Base-by-base conservation (phyloP, 345 rosid species). In the Heritiera littoralis region DNA sequence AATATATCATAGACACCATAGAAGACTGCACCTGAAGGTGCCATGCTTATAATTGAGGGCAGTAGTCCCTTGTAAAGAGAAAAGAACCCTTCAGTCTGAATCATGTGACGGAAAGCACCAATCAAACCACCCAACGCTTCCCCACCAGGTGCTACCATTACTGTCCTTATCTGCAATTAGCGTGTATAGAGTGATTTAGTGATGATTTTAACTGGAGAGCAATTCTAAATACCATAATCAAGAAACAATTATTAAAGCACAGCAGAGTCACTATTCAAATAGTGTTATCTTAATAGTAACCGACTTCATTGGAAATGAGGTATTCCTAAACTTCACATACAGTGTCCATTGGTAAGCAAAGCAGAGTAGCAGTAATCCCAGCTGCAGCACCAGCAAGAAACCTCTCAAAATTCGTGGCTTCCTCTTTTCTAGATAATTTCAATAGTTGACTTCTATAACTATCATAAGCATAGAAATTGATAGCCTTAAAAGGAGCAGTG, bases 311-410 rank as follows among this genome's bases (percentile, higher is more conserved):
- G 5, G 77, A 58, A 56, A 58, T 17, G 54, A 43, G 63, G 32
- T 43, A 51, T 12, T 55, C 49, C 17, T 35, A 20, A 80, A 67
- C 65, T 73, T 49, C n/a, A 86, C 93, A 2, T 93, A 95, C 99
- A 13, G 98, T 95, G 81, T 95, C 99, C 86, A 95, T 86, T 1
- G 99, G 99, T 83, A 93, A 88, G 90, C 99, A 93, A 76, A 95
- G 90, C 66, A 91, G 83, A 79, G 90, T 86, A 51, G 99, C 99
- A 72, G 99, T 95, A 68, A 95, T 86, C 84, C 98, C 99, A 80
- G 99, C 97, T 0, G 95, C 90, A 77, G 98, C 99, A 71, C 99
- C 98, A 48, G 99, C 95, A 80, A 93, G 74, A 20, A 95, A 92
- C 87, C 99, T 87, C 88, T 95, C 94, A 66, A 92, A 89, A 78